phyloP scores from a whole-genome alignment of 441 rosid genomes.

The Daphne laureola region DNA sequence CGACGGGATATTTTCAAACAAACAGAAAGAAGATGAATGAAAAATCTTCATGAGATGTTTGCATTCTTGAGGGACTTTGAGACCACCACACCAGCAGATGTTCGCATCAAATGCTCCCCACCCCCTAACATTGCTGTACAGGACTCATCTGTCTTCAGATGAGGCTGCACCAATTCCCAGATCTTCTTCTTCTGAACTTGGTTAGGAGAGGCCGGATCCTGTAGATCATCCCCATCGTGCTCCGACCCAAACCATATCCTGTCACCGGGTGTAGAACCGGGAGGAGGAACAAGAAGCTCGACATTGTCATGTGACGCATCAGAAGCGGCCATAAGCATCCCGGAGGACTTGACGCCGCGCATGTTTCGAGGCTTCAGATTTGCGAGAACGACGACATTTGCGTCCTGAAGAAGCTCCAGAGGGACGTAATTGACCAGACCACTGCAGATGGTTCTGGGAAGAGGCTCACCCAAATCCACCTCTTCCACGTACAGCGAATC shows the following conservation, averaged over 20 bases:
- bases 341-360: constrained; percentile 88
- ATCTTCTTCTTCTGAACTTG: constrained; percentile 94
- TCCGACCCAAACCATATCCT: constrained; percentile 59
- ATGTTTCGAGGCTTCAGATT: constrained; percentile 86
- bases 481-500: constrained; percentile 87
- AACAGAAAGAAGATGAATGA: too few relatives aligned
- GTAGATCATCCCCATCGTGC: constrained; percentile 40
- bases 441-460: constrained; percentile 77
- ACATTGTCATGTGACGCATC: constrained; percentile 70
- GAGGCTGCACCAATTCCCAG: constrained; percentile 84
- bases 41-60: constrained; percentile 34
- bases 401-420: constrained; percentile 55
- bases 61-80: constrained; percentile 54
- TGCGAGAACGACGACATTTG: constrained; percentile 74
- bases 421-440: constrained; percentile 81
- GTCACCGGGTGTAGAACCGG: constrained; percentile 39
- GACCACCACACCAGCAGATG: constrained; percentile 56
- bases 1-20: too few relatives aligned
- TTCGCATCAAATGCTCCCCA: constrained; percentile 56
- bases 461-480: constrained; percentile 73
- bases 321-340: constrained; percentile 88
- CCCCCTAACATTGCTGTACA: constrained; percentile 43
- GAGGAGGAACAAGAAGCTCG: constrained; percentile 75
- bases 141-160: constrained; percentile 62
- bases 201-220: constrained; percentile 57